Base-by-base conservation (phyloP, 2,329 filamentous ascomycete genomes). In the Drechslerella dactyloides region DNA sequence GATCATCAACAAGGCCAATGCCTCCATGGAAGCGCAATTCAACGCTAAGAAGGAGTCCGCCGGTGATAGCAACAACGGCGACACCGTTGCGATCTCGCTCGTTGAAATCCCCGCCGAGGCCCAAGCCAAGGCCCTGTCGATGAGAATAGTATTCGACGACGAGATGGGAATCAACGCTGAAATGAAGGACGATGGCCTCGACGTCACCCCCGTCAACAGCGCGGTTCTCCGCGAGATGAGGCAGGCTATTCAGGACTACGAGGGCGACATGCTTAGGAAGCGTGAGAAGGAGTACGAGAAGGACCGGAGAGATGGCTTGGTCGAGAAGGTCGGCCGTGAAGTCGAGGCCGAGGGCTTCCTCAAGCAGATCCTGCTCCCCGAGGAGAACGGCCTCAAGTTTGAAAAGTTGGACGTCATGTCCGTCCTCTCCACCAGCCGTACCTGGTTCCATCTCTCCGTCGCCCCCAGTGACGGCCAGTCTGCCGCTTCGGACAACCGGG, bases 181-280 rank as follows among this genome's bases (percentile, higher is more conserved):
- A 82, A 97, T 99, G 93, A 96, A 93, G 77, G 89, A 93, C 73
- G 94, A 99, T 75, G 94, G 94, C 8, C 85, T 99, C 0, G 85
- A 90, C n/a, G 85, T 96, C 1, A 81, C 85, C 0, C 76, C 88
- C 0, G 87, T 87, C 0, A 90, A 90, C n/a, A 89, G 88, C 66
- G 96, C 93, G 0, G 89, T 97, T 8, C 79, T 93, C 13, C 88
- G 90, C 40, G 93, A 97, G 78, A 96, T 96, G 89, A 87, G 90
- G 77, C 87, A 88, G 65, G 91, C 93, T 1, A 86, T 97, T 3
- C 81, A 86, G 0, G 88, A 90, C 54, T 89, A 83, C 96, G 46
- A 91, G 90, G 21, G 88, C 93, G 73, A 87, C 85, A 3, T 83
- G 87, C 1, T 82, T 85, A 35, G 69, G 58, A 86, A 86, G 15